phyloP scores from a whole-genome alignment of 768 basidiomycete genomes.

The Termitomyces heimii region DNA sequence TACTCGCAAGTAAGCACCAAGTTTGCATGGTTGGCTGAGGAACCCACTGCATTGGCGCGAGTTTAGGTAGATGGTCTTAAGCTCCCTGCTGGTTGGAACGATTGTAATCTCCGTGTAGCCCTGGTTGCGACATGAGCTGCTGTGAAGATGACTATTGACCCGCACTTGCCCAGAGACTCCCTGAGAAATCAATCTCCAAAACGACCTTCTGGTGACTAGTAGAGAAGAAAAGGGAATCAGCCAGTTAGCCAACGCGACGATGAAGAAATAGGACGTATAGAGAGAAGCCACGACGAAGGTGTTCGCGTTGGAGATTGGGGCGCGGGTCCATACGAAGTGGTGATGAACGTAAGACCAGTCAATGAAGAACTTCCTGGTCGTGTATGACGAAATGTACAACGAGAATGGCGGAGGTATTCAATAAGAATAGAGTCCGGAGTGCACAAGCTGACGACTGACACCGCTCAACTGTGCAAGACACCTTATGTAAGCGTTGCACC shows the following conservation, averaged over 20 bases:
- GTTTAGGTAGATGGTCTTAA: conserved; percentile 83
- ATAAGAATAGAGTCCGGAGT: conserved; percentile 8
- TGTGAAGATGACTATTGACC: conserved; percentile 1
- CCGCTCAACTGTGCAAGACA: conserved; percentile 14
- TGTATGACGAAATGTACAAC: conserved; percentile 6
- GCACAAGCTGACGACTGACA: conserved; percentile 11
- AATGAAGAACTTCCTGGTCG: conserved; percentile 19
- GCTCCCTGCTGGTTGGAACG: conserved; percentile 69
- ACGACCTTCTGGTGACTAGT: conserved; percentile 97
- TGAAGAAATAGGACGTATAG: conserved; percentile 64
- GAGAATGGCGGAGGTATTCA: conserved; percentile 4
- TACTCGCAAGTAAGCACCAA: conserved; percentile 24
- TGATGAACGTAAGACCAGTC: conserved; percentile 18
- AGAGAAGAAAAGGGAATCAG: conserved; percentile 48
- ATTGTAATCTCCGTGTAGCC: conserved; percentile 94
- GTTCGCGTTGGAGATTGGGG: conserved; percentile 68
- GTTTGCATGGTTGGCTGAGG: not conserved
- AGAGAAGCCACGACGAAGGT: conserved; percentile 76
- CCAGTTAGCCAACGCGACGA: conserved; percentile 15
- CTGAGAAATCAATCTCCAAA: conserved; percentile 89
- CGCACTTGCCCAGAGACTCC: conserved; percentile 69
- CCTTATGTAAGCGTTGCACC: conserved; percentile 26
- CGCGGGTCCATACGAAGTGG: conserved; percentile 38
- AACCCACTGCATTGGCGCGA: conserved; percentile 81
- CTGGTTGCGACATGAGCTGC: conserved; percentile 33